These are phyloP conservation scores for Amesomyces nigricolor DNA, from an alignment of 2,329 filamentous ascomycete genomes.

Conservation along the genomic window DNA sequence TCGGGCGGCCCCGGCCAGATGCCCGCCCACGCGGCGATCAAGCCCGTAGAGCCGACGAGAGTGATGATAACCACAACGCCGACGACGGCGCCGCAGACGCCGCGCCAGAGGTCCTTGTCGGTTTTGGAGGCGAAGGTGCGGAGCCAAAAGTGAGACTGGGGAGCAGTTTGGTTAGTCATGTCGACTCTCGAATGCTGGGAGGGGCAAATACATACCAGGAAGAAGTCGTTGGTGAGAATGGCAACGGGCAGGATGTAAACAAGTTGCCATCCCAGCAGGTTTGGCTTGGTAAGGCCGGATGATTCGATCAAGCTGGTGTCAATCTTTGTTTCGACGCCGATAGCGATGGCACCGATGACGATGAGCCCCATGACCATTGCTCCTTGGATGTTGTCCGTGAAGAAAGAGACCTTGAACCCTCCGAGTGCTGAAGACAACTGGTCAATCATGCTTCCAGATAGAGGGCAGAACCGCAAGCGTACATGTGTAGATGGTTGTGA, in stretches of 20 bases:
- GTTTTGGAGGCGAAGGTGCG: constrained; percentile 75
- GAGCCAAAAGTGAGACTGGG: constrained; percentile 70
- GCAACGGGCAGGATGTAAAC: constrained; percentile 79
- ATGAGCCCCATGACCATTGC: constrained; percentile 71
- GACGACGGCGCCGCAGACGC: constrained; percentile 61
- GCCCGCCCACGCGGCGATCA: constrained; percentile 74
- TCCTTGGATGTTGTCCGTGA: constrained; percentile 78
- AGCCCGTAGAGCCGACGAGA: constrained; percentile 65
- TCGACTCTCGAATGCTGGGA: neutral
- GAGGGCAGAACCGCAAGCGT: constrained; percentile 25
- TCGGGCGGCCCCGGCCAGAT: constrained; percentile 52
- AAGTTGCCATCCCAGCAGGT: constrained; percentile 74
- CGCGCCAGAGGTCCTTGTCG: constrained; percentile 71
- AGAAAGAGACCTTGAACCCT: constrained; percentile 77
- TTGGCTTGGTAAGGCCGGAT: constrained; percentile 64
- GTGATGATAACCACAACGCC: constrained; percentile 64
- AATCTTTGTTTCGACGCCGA: constrained; percentile 69
- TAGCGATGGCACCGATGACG: constrained; percentile 69
- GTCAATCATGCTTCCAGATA: neutral
- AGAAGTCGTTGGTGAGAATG: constrained; percentile 80
- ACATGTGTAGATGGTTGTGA: constrained; percentile 84
- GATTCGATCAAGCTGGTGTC: constrained; percentile 61
- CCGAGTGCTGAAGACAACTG: constrained; percentile 53
- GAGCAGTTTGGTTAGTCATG: neutral
- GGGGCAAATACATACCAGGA: constrained; percentile 43